phyloP scores from a whole-genome alignment of 2,329 filamentous ascomycete species.

The Fusarium humuli region DNA sequence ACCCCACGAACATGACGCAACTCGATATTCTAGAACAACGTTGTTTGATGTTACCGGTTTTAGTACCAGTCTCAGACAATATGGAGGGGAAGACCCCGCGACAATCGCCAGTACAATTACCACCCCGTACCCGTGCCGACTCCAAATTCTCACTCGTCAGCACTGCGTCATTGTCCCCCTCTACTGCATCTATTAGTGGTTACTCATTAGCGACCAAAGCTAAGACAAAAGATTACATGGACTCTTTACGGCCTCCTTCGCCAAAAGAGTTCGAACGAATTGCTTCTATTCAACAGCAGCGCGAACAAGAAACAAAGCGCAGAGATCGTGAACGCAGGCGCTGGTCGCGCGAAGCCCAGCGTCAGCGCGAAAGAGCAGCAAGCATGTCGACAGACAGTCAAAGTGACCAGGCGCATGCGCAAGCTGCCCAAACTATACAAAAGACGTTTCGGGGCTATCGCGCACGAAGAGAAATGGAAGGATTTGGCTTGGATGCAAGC shows the following conservation, averaged over 20 bases:
- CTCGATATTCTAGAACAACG: slow-evolving; percentile 40
- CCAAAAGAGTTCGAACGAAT: slow-evolving; percentile 61
- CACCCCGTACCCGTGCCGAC: neutral
- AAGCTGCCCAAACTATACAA: slow-evolving; percentile 70
- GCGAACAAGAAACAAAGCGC: slow-evolving; percentile 58
- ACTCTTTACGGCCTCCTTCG: slow-evolving; percentile 62
- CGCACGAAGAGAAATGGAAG: slow-evolving; percentile 75
- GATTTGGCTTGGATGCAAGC: slow-evolving; percentile 75
- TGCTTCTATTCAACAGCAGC: slow-evolving; percentile 60
- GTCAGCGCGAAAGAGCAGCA: slow-evolving; percentile 30
- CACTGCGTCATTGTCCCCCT: slow-evolving; percentile 30
- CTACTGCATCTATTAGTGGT: neutral
- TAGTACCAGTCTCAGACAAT: slow-evolving; percentile 12
- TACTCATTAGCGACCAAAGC: slow-evolving; percentile 20
- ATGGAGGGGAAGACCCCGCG: slow-evolving; percentile 31
- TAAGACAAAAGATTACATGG: slow-evolving; percentile 60
- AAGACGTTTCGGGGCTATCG: slow-evolving; percentile 83
- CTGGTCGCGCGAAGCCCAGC: slow-evolving; percentile 51
- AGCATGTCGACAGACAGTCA: slow-evolving; percentile 25
- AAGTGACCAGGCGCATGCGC: slow-evolving; percentile 51
- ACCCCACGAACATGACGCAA: slow-evolving; percentile 44
- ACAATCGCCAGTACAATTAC: slow-evolving; percentile 15
- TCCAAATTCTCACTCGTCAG: slow-evolving; percentile 34
- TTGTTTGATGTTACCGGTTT: slow-evolving; percentile 35
- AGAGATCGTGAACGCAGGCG: slow-evolving; percentile 54